These are phyloP conservation scores for Scleromitrula shiraiana DNA, from an alignment of 2,329 filamentous ascomycete genomes.

Conservation along the genomic window DNA sequence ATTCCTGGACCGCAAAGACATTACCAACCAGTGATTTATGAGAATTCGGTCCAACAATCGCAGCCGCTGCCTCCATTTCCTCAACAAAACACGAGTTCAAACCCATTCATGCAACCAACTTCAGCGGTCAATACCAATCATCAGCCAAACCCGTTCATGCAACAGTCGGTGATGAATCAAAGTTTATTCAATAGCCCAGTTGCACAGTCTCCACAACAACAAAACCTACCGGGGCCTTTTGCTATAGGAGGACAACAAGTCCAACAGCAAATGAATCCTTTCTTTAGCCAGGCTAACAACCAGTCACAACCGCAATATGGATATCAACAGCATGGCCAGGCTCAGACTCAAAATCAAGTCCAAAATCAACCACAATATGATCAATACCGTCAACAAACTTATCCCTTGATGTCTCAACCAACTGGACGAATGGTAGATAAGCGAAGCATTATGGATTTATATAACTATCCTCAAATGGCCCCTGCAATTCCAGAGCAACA, in stretches of 20 bases:
- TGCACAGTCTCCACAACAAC: conserved; percentile 31
- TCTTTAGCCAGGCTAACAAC: conserved; percentile 13
- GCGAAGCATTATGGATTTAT: conserved; percentile 67
- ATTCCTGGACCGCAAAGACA: conserved; percentile 28
- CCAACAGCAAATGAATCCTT: conserved; percentile 15
- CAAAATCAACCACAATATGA: conserved; percentile 31
- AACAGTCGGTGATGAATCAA: conserved; percentile 25
- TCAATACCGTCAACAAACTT: conserved; percentile 31
- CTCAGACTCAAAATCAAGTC: conserved; percentile 31
- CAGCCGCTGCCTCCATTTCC: no score
- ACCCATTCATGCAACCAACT: conserved; percentile 26
- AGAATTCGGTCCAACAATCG: conserved; percentile 21
- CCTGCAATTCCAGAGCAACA: conserved; percentile 16
- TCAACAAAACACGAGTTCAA: conserved; percentile 20
- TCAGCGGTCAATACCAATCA: conserved; percentile 25
- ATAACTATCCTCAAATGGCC: conserved; percentile 40
- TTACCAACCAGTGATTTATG: conserved; percentile 24
- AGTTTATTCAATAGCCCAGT: conserved; percentile 22
- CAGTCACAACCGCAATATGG: conserved; percentile 3
- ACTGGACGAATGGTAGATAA: conserved; percentile 52
- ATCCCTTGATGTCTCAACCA: conserved; percentile 35
- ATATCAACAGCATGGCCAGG: conserved; percentile 14
- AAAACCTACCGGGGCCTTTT: conserved; percentile 21
- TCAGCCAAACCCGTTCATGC: conserved; percentile 35
- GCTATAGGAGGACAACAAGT: conserved; percentile 12